Base-by-base conservation (phyloP, 495 filamentous ascomycete genomes). In the Penicillium odoratum region DNA sequence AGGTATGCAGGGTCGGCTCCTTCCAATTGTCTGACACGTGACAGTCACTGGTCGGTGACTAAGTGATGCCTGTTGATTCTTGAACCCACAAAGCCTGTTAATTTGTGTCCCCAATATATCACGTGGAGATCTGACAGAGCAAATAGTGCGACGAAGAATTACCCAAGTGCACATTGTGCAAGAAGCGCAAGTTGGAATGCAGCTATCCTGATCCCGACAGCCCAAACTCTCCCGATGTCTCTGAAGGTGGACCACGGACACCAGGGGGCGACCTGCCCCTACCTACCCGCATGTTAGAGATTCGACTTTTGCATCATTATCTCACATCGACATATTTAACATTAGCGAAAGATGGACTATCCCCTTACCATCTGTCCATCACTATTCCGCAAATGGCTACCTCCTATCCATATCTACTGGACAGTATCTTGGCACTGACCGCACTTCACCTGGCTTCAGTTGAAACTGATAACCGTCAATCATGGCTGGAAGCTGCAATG, bases 381-480 rank as follows among this genome's bases (percentile, higher is more conserved):
- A 65, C 60, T 5, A 72, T 79, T 16, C 77, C 78, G 5, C 73
- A 72, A 7, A 66, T 80, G 51, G 80, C 78, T 1, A 70, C 74
- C 18, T 58, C 70, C 0, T 70, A 75, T 57, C 69, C 72, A 0
- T 82, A 75, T 51, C 61, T 81, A 9, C 63, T 82, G 48, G 78
- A 81, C 57, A 73, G 71, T 48, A 67, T 82, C 7, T 63, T 81
- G 5, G 78, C 79, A 1, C 53, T 82, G 7, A 72, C 78, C 5
- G 74, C 79, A 5, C 59, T 80, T 33, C 79, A 82, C 51, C 61
- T 83, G 29, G 72, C 73, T 4, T 70, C 72, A 38, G n/a, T 71
- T 2, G 71, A 76, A 38, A 18, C 56, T 9, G 61, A 65, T 18
- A 65, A 74, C 25, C 64, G 65, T n/a, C 60, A 60, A 4, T 40